A percentile compares a stretch with the other conserved stretches of the same genome.
Evolutionary conservation across 176 grass and related monocot genomes (phyloP).

Genomic region (Elymus sibiricus): DNA sequence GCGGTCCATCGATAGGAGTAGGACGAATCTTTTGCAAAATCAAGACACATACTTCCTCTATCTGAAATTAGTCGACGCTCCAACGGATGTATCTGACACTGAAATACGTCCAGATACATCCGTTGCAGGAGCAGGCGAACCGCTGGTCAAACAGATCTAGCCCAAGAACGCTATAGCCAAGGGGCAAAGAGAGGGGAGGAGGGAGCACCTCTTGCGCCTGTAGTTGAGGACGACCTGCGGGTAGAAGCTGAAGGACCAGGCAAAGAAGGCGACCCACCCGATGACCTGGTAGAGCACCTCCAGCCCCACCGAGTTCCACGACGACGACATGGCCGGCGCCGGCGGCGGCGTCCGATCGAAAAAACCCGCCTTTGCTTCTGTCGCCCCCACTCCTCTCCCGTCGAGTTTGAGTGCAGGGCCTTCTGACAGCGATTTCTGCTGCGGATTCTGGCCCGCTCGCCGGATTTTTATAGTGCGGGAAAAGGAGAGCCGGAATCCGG

Average conservation of each 20-base stretch:
- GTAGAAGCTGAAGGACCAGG: conserved; percentile 99
- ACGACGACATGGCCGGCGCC: conserved; percentile 43
- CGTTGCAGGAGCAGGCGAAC: not conserved
- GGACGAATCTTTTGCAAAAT: not conserved
- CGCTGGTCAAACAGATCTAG: not conserved
- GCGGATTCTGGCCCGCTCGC: not conserved
- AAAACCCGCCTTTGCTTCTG: not conserved
- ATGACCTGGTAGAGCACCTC: conserved; percentile 77
- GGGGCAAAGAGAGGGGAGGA: too few species aligned
- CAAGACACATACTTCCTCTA: not conserved
- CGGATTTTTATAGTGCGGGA: conserved; percentile 23
- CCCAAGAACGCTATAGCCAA: not conserved
- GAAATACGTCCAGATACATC: not conserved
- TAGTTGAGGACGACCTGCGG: conserved; percentile 92
- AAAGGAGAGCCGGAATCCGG: not conserved
- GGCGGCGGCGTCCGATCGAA: not conserved
- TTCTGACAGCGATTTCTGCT: not conserved
- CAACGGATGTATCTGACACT: not conserved
- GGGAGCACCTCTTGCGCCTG: conserved; percentile 66
- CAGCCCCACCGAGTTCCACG: conserved; percentile 76
- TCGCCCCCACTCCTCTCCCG: not conserved
- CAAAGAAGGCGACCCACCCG: conserved; percentile 92
- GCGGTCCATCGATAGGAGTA: not conserved
- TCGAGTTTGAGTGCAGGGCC: not conserved
- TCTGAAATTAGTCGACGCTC: not conserved